Evolutionary conservation across 495 filamentous ascomycete genomes (phyloP), one percentile per base, ranked within the genome.

Genomic region (Glonium stellatum): DNA sequence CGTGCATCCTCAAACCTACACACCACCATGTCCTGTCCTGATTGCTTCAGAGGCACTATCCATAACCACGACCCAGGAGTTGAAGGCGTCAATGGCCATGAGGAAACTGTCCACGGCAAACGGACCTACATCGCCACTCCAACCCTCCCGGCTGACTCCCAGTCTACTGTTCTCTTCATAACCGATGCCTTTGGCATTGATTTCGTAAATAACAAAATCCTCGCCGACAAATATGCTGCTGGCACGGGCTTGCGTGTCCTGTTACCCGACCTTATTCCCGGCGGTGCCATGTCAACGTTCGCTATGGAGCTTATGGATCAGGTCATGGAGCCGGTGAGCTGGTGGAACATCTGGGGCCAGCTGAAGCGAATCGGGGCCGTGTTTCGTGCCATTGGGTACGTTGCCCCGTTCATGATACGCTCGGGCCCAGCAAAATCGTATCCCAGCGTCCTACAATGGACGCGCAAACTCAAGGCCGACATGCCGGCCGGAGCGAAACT

Each of bases 191-290:
- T 66, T 35, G 64, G 64, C 21, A 56, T 62, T 44, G 31, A 48
- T 0, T 50, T 66, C 25, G 31, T 62, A 35, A 66, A 66, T 51
- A 66, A 66, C 57, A 66, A 66, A 36, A 49, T 66, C 3, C 59
- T 66, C 52, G 64, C 64, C 21, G 64, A 66, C 55, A 55, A 54
- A 41, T 66, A 59, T 36, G 64, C 60, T 25, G 21, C 27, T 42
- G 55, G 48, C 41, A 66, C 64, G 19, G 64, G 64, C 37, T 48
- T 55, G 15, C 55, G 60, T 13, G 64, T 66, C 51, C 50, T 66
- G 1, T 42, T 66, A 19, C 64, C 64, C 5, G 56, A 63, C 46
- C 56, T 62, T 48, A 63, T 66, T 12, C 64, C 64, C 36, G 64
- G 64, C n/a, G 59, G 60, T 6, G n/a, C 54, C 15, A 50, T 58